Evolutionary conservation across 164 flowering plant genomes (phyloP).

Genomic region (Echeveria elegans): DNA sequence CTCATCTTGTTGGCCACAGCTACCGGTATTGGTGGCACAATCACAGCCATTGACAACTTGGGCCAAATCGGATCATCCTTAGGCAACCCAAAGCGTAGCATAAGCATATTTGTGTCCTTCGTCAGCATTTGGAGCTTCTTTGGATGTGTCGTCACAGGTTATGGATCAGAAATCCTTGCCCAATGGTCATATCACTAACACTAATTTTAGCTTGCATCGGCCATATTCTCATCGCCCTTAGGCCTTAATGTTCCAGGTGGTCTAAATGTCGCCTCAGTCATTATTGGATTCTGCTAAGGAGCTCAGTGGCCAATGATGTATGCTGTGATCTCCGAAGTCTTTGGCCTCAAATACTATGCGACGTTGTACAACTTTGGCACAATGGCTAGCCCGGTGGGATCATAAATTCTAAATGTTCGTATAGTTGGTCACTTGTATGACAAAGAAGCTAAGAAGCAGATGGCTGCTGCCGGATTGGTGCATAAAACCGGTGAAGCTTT

Average conservation of each 20-base stretch:
- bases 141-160: too few species aligned
- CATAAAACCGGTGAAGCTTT: constrained; percentile 23
- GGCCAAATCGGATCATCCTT: too few species aligned
- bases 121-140: too few species aligned
- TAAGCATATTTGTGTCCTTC: too few species aligned
- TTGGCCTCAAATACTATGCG: constrained; percentile 43
- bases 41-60: too few species aligned
- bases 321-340: constrained; percentile 38
- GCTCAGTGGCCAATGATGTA: constrained; percentile 49
- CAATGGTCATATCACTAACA: constrained; percentile 23
- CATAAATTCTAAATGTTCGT: constrained; percentile 30
- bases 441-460: constrained; percentile 29
- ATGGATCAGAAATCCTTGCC: too few species aligned
- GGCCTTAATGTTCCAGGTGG: constrained; percentile 25
- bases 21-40: too few species aligned
- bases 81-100: too few species aligned
- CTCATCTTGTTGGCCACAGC: too few species aligned
- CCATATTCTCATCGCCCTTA: constrained; percentile 41
- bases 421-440: constrained; percentile 15
- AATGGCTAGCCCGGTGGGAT: constrained; percentile 38
- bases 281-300: constrained; percentile 41
- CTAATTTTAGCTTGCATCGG: constrained; percentile 34
- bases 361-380: constrained; percentile 34
- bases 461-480: constrained; percentile 15
- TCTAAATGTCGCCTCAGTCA: constrained; percentile 30